Evolutionary conservation across 192 early-diverging fungal species (phyloP).

Genomic region (Coemansia aciculifera): DNA sequence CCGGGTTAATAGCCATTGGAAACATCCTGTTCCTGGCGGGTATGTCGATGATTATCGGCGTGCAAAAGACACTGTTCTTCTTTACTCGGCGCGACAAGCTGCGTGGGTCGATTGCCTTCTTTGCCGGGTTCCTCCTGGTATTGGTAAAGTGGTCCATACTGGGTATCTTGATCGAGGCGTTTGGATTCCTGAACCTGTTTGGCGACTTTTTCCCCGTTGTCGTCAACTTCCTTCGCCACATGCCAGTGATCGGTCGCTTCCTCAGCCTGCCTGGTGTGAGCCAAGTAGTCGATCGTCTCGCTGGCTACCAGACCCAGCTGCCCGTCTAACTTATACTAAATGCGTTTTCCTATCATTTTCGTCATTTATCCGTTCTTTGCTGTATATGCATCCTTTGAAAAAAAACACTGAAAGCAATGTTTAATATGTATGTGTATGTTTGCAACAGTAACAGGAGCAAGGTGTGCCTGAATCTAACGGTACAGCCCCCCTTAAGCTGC

Average conservation of each 20-base stretch:
- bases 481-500: conserved; percentile 39
- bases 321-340: conserved; percentile 26
- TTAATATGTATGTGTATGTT: neutral
- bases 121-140: conserved; percentile 84
- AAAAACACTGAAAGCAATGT: neutral
- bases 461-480: conserved; percentile 22
- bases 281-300: conserved; percentile 59
- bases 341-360: neutral
- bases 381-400: neutral
- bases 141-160: conserved; percentile 88
- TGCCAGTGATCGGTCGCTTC: conserved; percentile 88
- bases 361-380: neutral
- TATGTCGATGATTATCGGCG: conserved; percentile 85
- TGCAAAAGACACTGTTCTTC: conserved; percentile 74
- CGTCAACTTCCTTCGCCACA: conserved; percentile 78
- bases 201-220: conserved; percentile 98
- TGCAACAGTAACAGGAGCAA: conserved; percentile 38
- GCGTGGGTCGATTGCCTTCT: conserved; percentile 86
- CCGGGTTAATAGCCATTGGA: conserved; percentile 92
- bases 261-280: conserved; percentile 83
- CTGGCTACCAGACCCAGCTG: conserved; percentile 46
- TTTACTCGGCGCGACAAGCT: conserved; percentile 87
- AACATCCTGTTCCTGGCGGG: conserved; percentile 93
- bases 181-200: conserved; percentile 98
- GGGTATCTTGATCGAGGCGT: conserved; percentile 84